Conservation (phyloP, 2,329 filamentous ascomycete species). For the Metarhizium anisopliae region DNA sequence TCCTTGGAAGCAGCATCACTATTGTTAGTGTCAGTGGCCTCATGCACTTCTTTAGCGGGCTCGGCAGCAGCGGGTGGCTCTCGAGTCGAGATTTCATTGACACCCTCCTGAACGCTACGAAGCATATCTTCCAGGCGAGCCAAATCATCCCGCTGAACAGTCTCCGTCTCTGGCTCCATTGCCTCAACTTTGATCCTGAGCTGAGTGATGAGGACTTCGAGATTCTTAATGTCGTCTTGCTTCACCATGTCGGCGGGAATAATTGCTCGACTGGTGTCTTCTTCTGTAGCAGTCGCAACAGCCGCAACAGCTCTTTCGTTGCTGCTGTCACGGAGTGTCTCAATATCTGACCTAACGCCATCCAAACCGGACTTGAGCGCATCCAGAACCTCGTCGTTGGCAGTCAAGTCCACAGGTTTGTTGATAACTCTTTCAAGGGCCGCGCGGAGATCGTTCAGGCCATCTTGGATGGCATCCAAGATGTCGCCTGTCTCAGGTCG, state of each 20-base stretch:
- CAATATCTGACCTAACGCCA: conserved; percentile 67
- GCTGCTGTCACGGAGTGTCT: conserved; percentile 56
- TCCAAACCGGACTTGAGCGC: conserved; percentile 77
- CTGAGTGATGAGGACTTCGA: conserved; percentile 76
- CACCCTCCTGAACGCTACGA: conserved; percentile 38
- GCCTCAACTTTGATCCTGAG: conserved; percentile 74
- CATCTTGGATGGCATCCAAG: conserved; percentile 82
- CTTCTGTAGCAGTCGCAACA: conserved; percentile 29
- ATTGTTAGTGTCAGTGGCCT: conserved; percentile 11
- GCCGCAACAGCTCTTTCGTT: conserved; percentile 45
- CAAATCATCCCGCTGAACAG: conserved; percentile 44
- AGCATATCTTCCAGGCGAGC: conserved; percentile 43
- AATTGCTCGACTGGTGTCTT: conserved; percentile 16
- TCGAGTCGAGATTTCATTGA: conserved; percentile 32
- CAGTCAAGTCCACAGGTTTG: conserved; percentile 72
- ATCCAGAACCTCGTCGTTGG: conserved; percentile 83
- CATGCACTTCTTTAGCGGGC: conserved; percentile 9
- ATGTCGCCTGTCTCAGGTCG: conserved; percentile 74
- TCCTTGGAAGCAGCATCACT: conserved; percentile 48
- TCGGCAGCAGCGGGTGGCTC: conserved; percentile 12
- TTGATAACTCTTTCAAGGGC: conserved; percentile 71
- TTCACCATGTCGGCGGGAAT: conserved; percentile 44
- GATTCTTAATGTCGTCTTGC: conserved; percentile 70
- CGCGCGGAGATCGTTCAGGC: conserved; percentile 64
- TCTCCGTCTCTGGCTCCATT: conserved; percentile 24